phyloP scores from a whole-genome alignment of 345 rosid genomes.

The Balakata baccata region DNA sequence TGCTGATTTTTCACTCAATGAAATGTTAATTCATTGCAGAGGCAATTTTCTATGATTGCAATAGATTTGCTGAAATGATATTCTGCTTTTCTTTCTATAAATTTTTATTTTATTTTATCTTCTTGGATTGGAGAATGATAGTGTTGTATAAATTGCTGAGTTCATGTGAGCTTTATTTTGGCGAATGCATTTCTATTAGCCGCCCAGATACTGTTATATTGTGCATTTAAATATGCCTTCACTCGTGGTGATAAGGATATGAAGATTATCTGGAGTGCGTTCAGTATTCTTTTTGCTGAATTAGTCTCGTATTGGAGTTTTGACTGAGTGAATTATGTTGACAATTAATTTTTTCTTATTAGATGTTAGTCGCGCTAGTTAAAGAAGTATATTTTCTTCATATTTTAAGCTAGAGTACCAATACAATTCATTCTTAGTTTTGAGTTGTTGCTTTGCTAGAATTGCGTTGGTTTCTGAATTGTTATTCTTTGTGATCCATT shows the following conservation, averaged over 20 bases:
- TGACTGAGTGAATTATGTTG: neutral
- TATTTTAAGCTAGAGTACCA: neutral
- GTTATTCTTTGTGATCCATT: slow-evolving; percentile 16
- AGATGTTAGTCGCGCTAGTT: neutral
- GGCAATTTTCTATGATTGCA: no score
- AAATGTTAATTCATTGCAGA: neutral
- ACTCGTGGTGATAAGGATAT: neutral
- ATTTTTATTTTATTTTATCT: neutral
- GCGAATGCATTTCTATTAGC: no score
- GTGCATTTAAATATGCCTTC: neutral
- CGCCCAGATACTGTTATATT: neutral
- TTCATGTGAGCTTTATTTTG: neutral
- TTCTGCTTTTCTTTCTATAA: neutral
- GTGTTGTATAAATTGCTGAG: neutral
- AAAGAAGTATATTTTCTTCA: neutral
- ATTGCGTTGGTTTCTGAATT: neutral
- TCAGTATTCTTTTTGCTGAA: neutral
- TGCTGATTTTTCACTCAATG: no score
- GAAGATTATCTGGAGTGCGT: neutral
- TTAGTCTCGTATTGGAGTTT: neutral
- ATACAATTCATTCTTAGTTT: slow-evolving; percentile 1
- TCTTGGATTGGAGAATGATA: neutral
- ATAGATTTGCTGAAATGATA: neutral
- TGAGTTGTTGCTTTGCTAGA: neutral
- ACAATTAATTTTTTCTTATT: neutral